Percentiles rank a stretch among this genome's conserved stretches.
Conservation (phyloP, 805 yeast species). For the Blastobotrys muscicola region DNA sequence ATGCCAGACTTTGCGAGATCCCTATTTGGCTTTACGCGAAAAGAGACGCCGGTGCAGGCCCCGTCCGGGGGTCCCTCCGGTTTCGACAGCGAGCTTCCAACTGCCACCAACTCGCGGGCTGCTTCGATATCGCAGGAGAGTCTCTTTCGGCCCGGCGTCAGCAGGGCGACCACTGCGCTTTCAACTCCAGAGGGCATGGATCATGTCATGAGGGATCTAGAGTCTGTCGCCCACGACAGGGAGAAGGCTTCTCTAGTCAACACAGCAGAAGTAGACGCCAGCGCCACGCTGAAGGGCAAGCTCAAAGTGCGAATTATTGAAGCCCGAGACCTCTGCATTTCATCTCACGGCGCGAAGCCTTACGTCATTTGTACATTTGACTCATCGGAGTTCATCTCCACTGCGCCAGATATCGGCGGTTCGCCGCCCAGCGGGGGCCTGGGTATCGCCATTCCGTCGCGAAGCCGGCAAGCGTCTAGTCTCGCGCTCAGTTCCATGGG, state of each 20-base stretch:
- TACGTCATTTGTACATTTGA: conserved; percentile 29
- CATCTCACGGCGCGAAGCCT: conserved; percentile 55
- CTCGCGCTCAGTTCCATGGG: conserved; percentile 12
- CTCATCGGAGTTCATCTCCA: conserved; percentile 64
- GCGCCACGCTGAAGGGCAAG: conserved; percentile 41
- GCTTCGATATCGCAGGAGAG: neutral
- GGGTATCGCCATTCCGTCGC: conserved; percentile 32
- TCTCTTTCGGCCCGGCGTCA: neutral
- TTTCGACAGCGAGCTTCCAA: conserved; percentile 1
- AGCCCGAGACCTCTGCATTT: conserved; percentile 59
- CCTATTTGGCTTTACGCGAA: conserved; percentile 16
- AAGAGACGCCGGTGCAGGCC: neutral
- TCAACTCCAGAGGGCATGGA: neutral
- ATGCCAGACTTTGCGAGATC: conserved; percentile 20
- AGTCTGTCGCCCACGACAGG: neutral
- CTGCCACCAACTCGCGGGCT: conserved; percentile 5
- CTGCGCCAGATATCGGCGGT: conserved; percentile 44
- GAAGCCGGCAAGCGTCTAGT: conserved; percentile 16
- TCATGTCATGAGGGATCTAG: neutral
- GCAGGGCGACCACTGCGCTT: neutral
- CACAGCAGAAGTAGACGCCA: neutral
- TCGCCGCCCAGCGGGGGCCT: neutral
- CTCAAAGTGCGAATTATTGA: conserved; percentile 71
- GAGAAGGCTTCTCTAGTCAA: neutral
- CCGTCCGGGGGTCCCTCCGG: neutral